phyloP scores from a whole-genome alignment of 108 stramenopile genomes.

The Cyclotella distinguenda region DNA sequence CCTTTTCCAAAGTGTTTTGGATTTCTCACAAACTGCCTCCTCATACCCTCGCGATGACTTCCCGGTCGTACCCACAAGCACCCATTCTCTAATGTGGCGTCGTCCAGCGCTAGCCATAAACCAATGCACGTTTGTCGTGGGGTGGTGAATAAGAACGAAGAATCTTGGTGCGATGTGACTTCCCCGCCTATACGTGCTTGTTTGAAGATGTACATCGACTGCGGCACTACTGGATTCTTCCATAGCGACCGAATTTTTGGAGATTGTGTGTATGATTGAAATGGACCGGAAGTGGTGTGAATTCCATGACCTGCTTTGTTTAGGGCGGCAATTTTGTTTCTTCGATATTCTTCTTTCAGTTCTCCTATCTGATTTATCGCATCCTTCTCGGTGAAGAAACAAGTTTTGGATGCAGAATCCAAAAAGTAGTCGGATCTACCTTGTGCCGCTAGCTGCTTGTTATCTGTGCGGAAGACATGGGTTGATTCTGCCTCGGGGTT shows the following conservation, averaged over 20 bases:
- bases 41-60: constrained; percentile 74
- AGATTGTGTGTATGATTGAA: constrained; percentile 66
- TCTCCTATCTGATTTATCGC: constrained; percentile 50
- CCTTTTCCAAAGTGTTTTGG: constrained; percentile 58
- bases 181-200: constrained; percentile 79
- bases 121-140: constrained; percentile 90
- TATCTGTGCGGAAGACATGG: constrained; percentile 80
- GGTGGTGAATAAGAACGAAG: constrained; percentile 87
- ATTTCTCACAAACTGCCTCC: constrained; percentile 84
- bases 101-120: constrained; percentile 92
- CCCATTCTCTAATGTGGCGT: constrained; percentile 90
- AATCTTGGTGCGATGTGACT: constrained; percentile 92
- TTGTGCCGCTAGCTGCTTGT: constrained; percentile 63
- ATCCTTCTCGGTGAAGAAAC: constrained; percentile 87
- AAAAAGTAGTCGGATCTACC: constrained; percentile 86
- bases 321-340: constrained; percentile 68
- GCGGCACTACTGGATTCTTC: constrained; percentile 85
- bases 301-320: constrained; percentile 94
- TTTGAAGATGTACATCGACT: constrained; percentile 96
- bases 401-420: constrained; percentile 66
- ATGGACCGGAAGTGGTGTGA: constrained; percentile 65
- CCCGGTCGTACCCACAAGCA: constrained; percentile 91
- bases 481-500: constrained; percentile 38
- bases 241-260: constrained; percentile 63
- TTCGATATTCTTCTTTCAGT: constrained; percentile 41